Evolutionary conservation across 176 grass and related monocot species (phyloP).

Genomic region (Leersia perrieri): DNA sequence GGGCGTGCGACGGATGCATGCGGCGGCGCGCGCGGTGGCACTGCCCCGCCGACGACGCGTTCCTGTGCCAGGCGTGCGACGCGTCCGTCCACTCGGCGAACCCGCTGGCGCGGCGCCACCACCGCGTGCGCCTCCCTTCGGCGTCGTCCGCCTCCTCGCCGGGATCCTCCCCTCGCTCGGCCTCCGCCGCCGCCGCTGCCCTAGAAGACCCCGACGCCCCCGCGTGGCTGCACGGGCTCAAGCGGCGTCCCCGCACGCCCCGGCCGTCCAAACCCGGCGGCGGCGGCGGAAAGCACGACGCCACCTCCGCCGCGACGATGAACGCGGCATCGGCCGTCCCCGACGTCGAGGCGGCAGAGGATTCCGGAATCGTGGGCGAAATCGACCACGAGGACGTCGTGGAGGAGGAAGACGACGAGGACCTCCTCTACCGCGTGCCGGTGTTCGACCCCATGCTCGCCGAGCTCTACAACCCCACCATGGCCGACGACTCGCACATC

Average conservation of each 20-base stretch:
- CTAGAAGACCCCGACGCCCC: constrained; percentile 31
- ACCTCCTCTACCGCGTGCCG: constrained; percentile 73
- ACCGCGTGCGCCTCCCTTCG: constrained; percentile 52
- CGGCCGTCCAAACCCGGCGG: constrained; percentile 51
- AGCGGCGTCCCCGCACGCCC: constrained; percentile 73
- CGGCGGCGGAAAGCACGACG: constrained; percentile 27
- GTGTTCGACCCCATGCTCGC: constrained; percentile 69
- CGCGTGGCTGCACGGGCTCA: constrained; percentile 63
- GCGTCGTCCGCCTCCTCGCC: constrained; percentile 28
- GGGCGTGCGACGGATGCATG: constrained; percentile 79
- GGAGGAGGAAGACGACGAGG: constrained; percentile 45
- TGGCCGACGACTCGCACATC: constrained; percentile 20
- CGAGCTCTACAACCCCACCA: constrained; percentile 54
- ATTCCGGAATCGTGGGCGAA: constrained; percentile 17
- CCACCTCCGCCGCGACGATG: not conserved
- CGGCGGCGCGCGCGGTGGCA: constrained; percentile 73
- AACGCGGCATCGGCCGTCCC: constrained; percentile 42
- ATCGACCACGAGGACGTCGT: constrained; percentile 16
- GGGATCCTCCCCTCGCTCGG: constrained; percentile 3
- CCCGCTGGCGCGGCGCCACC: constrained; percentile 78
- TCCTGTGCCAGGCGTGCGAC: constrained; percentile 80
- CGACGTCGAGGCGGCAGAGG: constrained; percentile 53
- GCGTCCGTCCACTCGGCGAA: constrained; percentile 84
- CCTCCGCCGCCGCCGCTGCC: not conserved
- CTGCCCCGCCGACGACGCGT: constrained; percentile 78